These are phyloP conservation scores for Paecilomyces formosus DNA, from an alignment of 2,329 filamentous ascomycete genomes.

Conservation along the genomic window DNA sequence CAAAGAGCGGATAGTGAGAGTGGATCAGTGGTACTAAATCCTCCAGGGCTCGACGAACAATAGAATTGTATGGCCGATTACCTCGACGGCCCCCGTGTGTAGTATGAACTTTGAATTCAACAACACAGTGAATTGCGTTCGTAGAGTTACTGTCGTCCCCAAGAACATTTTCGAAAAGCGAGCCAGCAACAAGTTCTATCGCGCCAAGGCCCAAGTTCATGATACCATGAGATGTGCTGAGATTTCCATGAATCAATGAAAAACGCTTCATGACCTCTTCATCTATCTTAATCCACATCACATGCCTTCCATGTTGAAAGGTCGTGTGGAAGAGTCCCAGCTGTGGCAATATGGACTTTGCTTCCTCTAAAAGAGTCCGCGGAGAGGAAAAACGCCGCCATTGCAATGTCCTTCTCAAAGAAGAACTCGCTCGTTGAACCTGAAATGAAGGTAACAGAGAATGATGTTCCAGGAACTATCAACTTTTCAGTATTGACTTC, in stretches of 20 bases:
- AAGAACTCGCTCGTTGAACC: not conserved
- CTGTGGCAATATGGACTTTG: not conserved
- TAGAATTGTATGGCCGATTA: not conserved
- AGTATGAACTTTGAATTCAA: conserved; percentile 1
- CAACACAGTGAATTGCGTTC: not conserved
- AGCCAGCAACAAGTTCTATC: not conserved
- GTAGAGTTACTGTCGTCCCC: not conserved
- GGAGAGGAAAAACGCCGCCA: conserved; percentile 1
- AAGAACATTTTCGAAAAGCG: not conserved
- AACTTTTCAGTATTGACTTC: not conserved
- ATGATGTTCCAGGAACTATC: conserved; percentile 1
- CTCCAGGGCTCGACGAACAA: not conserved
- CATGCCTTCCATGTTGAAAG: not conserved
- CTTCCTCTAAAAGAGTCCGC: not conserved
- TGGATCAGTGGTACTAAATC: not conserved
- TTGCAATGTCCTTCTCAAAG: conserved; percentile 1
- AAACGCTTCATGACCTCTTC: conserved; percentile 1
- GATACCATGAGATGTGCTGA: conserved; percentile 1
- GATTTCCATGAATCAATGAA: not conserved
- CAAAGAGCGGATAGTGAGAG: conserved; percentile 1
- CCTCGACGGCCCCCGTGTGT: not conserved
- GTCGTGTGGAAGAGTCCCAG: not conserved
- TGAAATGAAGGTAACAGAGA: conserved; percentile 1
- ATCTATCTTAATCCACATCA: conserved; percentile 2
- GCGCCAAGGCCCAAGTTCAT: conserved; percentile 2